Percentiles rank a stretch among this genome's conserved stretches.
Conservation (phyloP, 345 rosid species). For the Citrus hindsii region DNA sequence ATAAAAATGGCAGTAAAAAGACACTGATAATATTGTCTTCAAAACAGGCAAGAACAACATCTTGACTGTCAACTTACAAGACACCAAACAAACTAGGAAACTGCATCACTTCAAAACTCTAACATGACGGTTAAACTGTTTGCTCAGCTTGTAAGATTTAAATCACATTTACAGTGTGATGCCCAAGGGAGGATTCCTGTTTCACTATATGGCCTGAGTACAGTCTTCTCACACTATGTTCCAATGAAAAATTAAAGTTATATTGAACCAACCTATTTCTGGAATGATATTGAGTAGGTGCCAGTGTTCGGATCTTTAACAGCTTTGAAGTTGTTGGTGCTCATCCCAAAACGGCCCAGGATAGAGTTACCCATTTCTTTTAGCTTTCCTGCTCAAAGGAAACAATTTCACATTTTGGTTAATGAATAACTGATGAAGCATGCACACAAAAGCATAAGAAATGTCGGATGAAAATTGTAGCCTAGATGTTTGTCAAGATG, state of each 20-base stretch:
- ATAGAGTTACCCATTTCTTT: slow-evolving; percentile 89
- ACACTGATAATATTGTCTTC: background rate
- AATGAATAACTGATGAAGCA: background rate
- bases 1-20: too few relatives aligned
- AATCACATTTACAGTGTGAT: background rate
- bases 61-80: background rate
- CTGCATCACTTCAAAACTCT: background rate
- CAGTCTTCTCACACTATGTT: background rate
- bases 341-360: slow-evolving; percentile 89
- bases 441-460: background rate
- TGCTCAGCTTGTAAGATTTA: background rate
- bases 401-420: background rate
- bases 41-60: background rate
- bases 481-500: background rate
- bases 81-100: background rate
- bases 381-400: slow-evolving; percentile 56
- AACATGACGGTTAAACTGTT: background rate
- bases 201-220: background rate
- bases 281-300: slow-evolving; percentile 83
- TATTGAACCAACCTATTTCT: slow-evolving; percentile 25
- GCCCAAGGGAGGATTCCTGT: background rate
- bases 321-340: slow-evolving; percentile 88
- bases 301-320: slow-evolving; percentile 95
- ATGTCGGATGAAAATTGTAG: background rate
- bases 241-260: background rate